Evolutionary conservation across 1,284 basidiomycete species (phyloP).

Genomic region (Omphalotus olearius): DNA sequence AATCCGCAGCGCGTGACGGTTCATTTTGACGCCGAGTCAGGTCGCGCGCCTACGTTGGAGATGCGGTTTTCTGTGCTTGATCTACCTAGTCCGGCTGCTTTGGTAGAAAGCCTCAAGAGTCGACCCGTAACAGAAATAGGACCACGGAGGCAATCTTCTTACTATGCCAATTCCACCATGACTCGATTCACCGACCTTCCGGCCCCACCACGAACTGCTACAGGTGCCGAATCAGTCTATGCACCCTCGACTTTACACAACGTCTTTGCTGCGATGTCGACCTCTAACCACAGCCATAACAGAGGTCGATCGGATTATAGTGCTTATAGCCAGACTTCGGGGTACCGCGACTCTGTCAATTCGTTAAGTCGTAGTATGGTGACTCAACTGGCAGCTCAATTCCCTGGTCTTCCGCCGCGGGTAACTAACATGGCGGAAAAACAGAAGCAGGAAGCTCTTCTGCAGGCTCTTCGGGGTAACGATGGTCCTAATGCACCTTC

Average conservation of each 20-base stretch:
- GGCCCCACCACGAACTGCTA: background rate
- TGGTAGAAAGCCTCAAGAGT: conserved; percentile 27
- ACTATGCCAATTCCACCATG: conserved; percentile 11
- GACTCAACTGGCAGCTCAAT: conserved; percentile 45
- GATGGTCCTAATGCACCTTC: too few species aligned
- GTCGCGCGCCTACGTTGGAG: conserved; percentile 51
- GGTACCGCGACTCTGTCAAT: conserved; percentile 5
- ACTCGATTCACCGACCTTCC: conserved; percentile 14
- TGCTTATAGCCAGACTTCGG: conserved; percentile 1
- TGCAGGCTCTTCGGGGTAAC: too few species aligned
- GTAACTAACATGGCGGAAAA: conserved; percentile 17
- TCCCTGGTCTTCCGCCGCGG: conserved; percentile 45
- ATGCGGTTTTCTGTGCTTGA: conserved; percentile 57
- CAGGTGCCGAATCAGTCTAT: background rate
- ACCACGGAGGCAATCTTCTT: conserved; percentile 12
- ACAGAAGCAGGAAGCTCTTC: background rate
- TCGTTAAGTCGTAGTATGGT: conserved; percentile 24
- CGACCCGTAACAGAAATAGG: conserved; percentile 10
- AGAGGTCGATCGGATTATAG: background rate
- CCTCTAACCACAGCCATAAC: background rate
- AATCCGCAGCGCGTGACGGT: conserved; percentile 48
- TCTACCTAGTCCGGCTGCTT: conserved; percentile 34
- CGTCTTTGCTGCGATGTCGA: conserved; percentile 4
- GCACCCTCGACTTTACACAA: conserved; percentile 1
- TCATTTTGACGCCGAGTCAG: conserved; percentile 32